Evolutionary conservation across 768 basidiomycete genomes (phyloP), one percentile per base, ranked within the genome.

Genomic region (Mycena sanguinolenta): DNA sequence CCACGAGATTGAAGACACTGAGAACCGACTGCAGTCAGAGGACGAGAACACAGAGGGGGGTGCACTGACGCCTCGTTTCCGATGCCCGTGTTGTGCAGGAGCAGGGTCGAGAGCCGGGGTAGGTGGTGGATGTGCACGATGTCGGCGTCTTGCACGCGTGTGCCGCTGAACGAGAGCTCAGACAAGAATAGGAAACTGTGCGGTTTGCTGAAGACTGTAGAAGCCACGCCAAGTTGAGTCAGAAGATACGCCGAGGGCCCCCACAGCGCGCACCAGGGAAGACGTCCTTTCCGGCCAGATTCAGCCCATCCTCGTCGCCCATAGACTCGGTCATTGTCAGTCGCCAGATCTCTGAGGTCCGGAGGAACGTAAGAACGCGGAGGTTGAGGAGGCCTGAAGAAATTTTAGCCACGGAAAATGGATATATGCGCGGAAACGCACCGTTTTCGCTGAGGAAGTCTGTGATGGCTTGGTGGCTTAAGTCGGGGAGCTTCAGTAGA

Each of bases 41-140:
- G 50, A 65, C 16, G 49, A 60, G 25, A 23, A 53, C 39, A 49
- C 19, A 55, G 14, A 59, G 42, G 9, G 49, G 9, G 23, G 23
- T 25, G 8, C 23, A 75, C 87, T 57, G 67, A 91, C 91, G 85
- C 88, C 84, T 91, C 90, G 73, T 91, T 89, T 44, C 87, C 83
- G 38, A 91, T 87, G 14, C 84, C 83, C 12, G 90, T 90, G 66
- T 86, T 82, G 73, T 86, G 84, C 25, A 91, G 78, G 44, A 81
- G 75, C 36, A 92, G 80, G 16, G 76, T 80, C 6, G 82, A 76
- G 14, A 91, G 83, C 54, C 80, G 83, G 4, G 87, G 89, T 19
- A 91, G 84, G 67, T 85, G 86, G 63, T 88, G 87, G 25, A 91
- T 84, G 64, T 87, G 79, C 17, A 81, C 77, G 21, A 92, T 74